Evolutionary conservation across 2,329 filamentous ascomycete species (phyloP).

Genomic region (Aspergillus oerlinghausenensis): DNA sequence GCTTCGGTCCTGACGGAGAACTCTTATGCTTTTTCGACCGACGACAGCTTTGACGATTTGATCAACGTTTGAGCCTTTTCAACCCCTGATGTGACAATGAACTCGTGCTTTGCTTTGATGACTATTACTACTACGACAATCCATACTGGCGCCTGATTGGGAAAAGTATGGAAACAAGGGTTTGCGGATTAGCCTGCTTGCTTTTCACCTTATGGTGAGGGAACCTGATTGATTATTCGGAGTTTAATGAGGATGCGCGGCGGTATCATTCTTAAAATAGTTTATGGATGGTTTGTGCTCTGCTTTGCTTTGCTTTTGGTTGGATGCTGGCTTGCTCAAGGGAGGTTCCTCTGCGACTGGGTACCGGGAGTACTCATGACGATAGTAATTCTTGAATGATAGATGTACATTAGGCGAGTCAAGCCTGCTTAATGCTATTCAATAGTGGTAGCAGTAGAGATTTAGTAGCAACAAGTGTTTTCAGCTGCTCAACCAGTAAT

Average conservation of each 20-base stretch:
- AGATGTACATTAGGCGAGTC: not conserved
- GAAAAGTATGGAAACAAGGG: not conserved
- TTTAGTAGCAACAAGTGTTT: not conserved
- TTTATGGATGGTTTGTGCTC: not conserved
- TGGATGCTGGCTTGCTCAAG: not conserved
- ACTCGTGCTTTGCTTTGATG: not conserved
- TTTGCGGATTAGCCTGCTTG: conserved; percentile 1
- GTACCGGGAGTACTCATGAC: not conserved
- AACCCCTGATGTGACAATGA: not conserved
- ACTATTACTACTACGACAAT: not conserved
- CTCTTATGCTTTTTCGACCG: conserved; percentile 26
- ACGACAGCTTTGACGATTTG: conserved; percentile 30
- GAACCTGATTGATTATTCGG: not conserved
- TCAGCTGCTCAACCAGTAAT: not conserved
- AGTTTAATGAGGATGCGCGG: not conserved
- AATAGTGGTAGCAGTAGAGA: no score
- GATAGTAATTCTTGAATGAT: not conserved
- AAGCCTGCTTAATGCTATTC: not conserved
- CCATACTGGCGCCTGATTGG: not conserved
- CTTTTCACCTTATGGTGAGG: not conserved
- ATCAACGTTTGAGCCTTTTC: conserved; percentile 25
- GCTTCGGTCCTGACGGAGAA: conserved; percentile 24
- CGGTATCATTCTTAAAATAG: not conserved
- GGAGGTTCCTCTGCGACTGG: not conserved
- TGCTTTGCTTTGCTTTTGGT: not conserved